Percentiles rank a stretch among this genome's conserved stretches.
Evolutionary conservation across 1,139 yeast species (phyloP).

Genomic region (Magnusiomyces sp.): DNA sequence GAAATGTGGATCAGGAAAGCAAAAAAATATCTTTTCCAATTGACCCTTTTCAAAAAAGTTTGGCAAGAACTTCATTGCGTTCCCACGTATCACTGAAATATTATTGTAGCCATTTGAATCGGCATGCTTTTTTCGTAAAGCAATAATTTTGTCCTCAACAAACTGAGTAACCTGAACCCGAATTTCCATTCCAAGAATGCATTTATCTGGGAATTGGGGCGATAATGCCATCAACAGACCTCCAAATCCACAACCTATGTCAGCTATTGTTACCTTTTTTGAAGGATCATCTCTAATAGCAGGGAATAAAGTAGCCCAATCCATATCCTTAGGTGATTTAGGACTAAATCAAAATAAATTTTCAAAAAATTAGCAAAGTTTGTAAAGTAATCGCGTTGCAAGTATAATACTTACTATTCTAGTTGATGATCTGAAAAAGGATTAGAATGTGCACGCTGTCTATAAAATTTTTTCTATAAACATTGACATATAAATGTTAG

Average conservation of each 20-base stretch:
- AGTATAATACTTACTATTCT: conserved; percentile 42
- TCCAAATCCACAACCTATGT: conserved; percentile 97
- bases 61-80: conserved; percentile 95
- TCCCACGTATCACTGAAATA: conserved; percentile 84
- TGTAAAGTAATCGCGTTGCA: not conserved
- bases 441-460: conserved; percentile 97
- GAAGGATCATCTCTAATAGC: conserved; percentile 29
- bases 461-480: conserved; percentile 64
- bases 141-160: conserved; percentile 90
- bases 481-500: not conserved
- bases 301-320: conserved; percentile 77
- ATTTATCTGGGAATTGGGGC: conserved; percentile 60
- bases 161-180: conserved; percentile 96
- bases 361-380: not conserved
- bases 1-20: conserved; percentile 99
- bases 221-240: conserved; percentile 79
- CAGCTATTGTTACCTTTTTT: conserved; percentile 76
- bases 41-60: conserved; percentile 73
- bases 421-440: conserved; percentile 93
- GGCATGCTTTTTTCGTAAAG: conserved; percentile 55
- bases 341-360: conserved; percentile 37
- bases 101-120: conserved; percentile 49
- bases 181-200: conserved; percentile 92
- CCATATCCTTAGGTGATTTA: conserved; percentile 67
- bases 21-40: conserved; percentile 85